phyloP scores from a whole-genome alignment of 192 early-diverging fungal genomes.

The Mortierella hygrophila region DNA sequence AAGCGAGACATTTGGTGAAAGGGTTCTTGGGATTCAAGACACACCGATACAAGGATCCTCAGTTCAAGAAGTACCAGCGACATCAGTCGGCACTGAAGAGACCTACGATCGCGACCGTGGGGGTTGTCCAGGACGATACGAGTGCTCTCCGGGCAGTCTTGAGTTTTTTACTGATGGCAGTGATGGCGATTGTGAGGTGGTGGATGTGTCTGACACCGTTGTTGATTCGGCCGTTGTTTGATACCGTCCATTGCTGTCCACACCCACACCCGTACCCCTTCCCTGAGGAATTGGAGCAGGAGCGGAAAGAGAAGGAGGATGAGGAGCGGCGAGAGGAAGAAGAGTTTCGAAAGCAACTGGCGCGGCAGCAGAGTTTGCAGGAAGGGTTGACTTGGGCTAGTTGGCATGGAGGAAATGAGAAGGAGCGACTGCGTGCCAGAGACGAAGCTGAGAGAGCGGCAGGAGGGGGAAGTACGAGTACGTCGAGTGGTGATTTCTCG shows the following conservation, averaged over 20 bases:
- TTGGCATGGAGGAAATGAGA: slow-evolving; percentile 18
- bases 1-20: slow-evolving; percentile 38
- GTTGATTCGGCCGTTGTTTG: slow-evolving; percentile 30
- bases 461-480: not conserved
- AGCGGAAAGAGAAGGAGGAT: slow-evolving; percentile 13
- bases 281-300: slow-evolving; percentile 43
- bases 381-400: not conserved
- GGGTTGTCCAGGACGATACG: slow-evolving; percentile 42
- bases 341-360: not conserved
- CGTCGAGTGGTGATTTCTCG: not conserved
- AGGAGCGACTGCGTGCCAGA: slow-evolving; percentile 5
- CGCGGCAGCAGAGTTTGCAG: not conserved
- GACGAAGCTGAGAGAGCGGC: slow-evolving; percentile 7
- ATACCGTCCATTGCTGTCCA: slow-evolving; percentile 51
- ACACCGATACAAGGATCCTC: slow-evolving; percentile 33
- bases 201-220: slow-evolving; percentile 37
- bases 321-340: not conserved
- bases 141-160: slow-evolving; percentile 14
- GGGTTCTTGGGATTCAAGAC: slow-evolving; percentile 49
- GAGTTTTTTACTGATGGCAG: slow-evolving; percentile 21
- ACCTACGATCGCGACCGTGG: slow-evolving; percentile 46
- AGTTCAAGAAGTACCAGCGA: slow-evolving; percentile 9
- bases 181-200: slow-evolving; percentile 46
- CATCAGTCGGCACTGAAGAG: slow-evolving; percentile 14
- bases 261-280: slow-evolving; percentile 45